Conservation (phyloP, 331 rosid species). For the Acacia pycnantha region DNA sequence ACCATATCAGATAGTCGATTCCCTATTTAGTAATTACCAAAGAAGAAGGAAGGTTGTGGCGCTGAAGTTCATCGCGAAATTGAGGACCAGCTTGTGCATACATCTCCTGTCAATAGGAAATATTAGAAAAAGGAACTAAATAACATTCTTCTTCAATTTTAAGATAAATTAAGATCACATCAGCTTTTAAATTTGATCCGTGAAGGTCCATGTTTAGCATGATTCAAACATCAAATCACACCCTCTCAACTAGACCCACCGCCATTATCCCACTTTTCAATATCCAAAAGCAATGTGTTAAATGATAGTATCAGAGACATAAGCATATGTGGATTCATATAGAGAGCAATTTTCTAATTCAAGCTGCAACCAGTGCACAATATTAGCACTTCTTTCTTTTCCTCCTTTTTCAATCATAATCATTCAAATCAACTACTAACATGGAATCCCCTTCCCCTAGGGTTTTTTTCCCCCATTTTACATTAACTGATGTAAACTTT, state of each 20-base stretch:
- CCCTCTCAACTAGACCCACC: conserved; percentile 4
- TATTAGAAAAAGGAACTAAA: background rate
- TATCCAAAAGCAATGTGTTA: conserved; percentile 4
- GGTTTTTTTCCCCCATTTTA: background rate
- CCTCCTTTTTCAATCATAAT: background rate
- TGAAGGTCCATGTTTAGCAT: background rate
- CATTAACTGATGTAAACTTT: conserved; percentile 1
- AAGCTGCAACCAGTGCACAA: conserved; percentile 8
- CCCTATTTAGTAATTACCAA: conserved; percentile 53
- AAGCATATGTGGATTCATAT: conserved; percentile 3
- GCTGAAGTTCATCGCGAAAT: conserved; percentile 92
- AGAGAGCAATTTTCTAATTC: background rate
- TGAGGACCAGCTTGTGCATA: conserved; percentile 92
- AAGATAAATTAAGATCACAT: conserved; percentile 9
- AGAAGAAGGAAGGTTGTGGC: conserved; percentile 81
- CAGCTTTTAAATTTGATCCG: background rate
- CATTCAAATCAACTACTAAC: conserved; percentile 3
- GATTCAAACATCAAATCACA: conserved; percentile 31
- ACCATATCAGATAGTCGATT: conserved; percentile 14
- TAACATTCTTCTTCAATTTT: conserved; percentile 18
- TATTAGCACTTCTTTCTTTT: conserved; percentile 10
- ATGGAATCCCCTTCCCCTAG: background rate
- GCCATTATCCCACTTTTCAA: conserved; percentile 26
- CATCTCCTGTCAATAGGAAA: conserved; percentile 75
- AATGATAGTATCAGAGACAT: conserved; percentile 13